These are phyloP conservation scores for Debaryomycetaceae sp. DNA, from an alignment of 1,139 yeast genomes.

Conservation along the genomic window DNA sequence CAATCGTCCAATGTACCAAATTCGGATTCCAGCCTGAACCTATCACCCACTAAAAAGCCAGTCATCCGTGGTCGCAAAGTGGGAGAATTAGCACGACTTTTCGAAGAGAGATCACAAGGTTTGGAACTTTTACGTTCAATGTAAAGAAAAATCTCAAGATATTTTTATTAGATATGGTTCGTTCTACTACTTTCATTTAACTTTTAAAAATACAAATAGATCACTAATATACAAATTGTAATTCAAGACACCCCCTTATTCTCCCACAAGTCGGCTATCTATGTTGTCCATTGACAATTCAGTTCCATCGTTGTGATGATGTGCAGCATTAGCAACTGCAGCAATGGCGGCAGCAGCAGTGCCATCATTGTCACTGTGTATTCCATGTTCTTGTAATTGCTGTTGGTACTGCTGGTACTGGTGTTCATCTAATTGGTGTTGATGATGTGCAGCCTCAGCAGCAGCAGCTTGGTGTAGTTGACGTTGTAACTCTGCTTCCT, in stretches of 20 bases:
- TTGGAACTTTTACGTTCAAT: slow-evolving; percentile 43
- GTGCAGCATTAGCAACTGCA: slow-evolving; percentile 34
- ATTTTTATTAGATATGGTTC: background rate
- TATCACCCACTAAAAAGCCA: slow-evolving; percentile 29
- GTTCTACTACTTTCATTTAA: background rate
- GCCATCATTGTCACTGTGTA: slow-evolving; percentile 22
- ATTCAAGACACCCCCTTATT: slow-evolving; percentile 15
- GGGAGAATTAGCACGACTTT: slow-evolving; percentile 51
- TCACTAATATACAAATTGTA: background rate
- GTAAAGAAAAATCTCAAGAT: slow-evolving; percentile 10
- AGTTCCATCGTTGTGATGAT: slow-evolving; percentile 25
- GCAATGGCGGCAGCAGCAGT: slow-evolving; percentile 45
- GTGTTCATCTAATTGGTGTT: slow-evolving; percentile 26
- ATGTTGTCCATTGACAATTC: slow-evolving; percentile 48
- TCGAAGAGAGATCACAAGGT: slow-evolving; percentile 56
- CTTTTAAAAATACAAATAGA: slow-evolving; percentile 4
- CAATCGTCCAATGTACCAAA: background rate
- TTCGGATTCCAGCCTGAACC: background rate
- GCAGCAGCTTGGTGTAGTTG: slow-evolving; percentile 40
- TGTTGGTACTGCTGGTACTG: slow-evolving; percentile 35
- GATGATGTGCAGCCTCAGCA: slow-evolving; percentile 37
- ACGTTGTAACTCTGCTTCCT: slow-evolving; percentile 39
- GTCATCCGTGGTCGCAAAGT: slow-evolving; percentile 55
- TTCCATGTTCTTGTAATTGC: slow-evolving; percentile 28
- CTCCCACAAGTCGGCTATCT: slow-evolving; percentile 48